Evolutionary conservation across 192 early-diverging fungal genomes (phyloP).

Genomic region (Linderina pennispora): DNA sequence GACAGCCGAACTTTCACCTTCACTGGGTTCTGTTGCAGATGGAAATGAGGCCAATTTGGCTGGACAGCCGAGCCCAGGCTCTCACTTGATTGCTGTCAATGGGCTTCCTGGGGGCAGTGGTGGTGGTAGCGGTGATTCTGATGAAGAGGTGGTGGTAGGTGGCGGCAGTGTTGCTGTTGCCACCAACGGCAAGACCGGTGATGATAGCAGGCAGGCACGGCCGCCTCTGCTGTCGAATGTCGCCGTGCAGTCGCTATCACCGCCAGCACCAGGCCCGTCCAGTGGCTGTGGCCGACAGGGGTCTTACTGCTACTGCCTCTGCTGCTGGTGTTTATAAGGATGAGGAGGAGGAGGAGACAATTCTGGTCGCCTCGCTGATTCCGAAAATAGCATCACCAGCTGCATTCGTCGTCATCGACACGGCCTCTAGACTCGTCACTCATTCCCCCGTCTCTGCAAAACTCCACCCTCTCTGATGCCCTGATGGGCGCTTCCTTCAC

Average conservation of each 20-base stretch:
- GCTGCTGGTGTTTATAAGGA: conserved; percentile 2
- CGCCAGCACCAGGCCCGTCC: no score
- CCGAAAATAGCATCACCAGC: no score
- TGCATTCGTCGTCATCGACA: no score
- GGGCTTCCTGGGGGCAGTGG: background rate
- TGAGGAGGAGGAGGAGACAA: conserved; percentile 23
- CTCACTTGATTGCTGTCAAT: background rate
- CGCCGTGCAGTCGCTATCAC: no score
- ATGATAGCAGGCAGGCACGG: no score
- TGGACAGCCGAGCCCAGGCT: background rate
- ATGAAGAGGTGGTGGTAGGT: background rate
- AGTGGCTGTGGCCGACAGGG: no score
- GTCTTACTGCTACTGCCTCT: background rate
- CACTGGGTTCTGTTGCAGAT: background rate
- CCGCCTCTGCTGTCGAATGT: no score
- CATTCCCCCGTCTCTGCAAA: conserved; percentile 10
- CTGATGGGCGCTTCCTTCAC: background rate
- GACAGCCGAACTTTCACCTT: background rate
- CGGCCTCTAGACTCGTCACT: no score
- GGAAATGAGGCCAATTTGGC: background rate
- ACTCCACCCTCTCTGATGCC: background rate
- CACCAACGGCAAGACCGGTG: background rate
- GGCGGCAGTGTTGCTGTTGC: background rate
- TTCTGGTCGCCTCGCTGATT: no score
- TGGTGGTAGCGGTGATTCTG: background rate